A percentile compares a stretch with the other conserved stretches of the same genome.
These are phyloP conservation scores for Yarrowia galli DNA, from an alignment of 1,139 yeast genomes.

Conservation along the genomic window DNA sequence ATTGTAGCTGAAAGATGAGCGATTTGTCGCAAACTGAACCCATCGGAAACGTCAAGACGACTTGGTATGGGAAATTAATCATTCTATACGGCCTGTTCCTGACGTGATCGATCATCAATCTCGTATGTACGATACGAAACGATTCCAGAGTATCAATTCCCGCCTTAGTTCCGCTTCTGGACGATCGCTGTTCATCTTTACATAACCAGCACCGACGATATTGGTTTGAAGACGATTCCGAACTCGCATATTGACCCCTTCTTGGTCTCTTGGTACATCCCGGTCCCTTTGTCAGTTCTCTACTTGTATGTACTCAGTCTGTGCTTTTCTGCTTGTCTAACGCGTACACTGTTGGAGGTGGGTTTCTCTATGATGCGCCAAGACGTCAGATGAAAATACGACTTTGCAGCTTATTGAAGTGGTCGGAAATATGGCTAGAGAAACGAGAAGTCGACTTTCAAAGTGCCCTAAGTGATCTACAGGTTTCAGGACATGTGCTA, in stretches of 20 bases:
- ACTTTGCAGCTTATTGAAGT: not conserved
- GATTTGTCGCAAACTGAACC: too few species aligned
- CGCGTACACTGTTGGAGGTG: not conserved
- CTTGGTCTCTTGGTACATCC: not conserved
- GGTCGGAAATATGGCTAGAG: not conserved
- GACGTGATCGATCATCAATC: too few species aligned
- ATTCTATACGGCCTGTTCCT: too few species aligned
- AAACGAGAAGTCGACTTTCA: not conserved
- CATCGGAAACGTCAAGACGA: too few species aligned
- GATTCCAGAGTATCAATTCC: too few species aligned
- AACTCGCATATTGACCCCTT: not conserved
- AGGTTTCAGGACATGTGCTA: not conserved
- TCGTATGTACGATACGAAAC: too few species aligned
- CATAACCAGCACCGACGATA: not conserved
- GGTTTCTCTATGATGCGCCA: not conserved
- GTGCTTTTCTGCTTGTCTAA: not conserved
- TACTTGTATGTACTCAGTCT: not conserved
- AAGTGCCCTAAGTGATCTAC: too few species aligned
- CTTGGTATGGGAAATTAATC: too few species aligned
- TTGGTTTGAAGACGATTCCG: not conserved
- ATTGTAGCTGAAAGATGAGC: too few species aligned
- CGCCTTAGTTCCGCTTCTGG: not conserved
- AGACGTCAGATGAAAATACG: constrained; percentile 30
- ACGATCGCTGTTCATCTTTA: too few species aligned
- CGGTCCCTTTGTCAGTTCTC: not conserved